phyloP scores from a whole-genome alignment of 441 rosid species.

The Rhodomyrtus psidioides region DNA sequence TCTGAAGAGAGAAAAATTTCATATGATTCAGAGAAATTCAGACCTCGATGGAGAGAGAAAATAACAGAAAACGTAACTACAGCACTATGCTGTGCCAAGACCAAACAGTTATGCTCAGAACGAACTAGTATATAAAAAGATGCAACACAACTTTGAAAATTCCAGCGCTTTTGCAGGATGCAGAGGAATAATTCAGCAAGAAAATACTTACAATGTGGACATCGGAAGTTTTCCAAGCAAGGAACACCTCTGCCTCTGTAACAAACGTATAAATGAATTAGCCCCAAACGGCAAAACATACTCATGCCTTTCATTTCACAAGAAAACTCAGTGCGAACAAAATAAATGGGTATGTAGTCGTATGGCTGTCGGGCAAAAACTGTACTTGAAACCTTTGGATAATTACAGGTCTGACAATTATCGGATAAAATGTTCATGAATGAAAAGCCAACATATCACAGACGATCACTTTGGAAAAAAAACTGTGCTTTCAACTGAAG shows the following conservation, averaged over 20 bases:
- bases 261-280: not conserved
- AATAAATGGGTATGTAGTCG: not conserved
- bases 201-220: conserved; percentile 53
- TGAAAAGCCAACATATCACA: not conserved
- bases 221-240: conserved; percentile 47
- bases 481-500: not conserved
- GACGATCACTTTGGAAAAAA: not conserved
- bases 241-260: conserved; percentile 27
- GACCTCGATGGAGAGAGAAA: not conserved
- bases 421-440: not conserved
- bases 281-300: not conserved
- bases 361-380: not conserved
- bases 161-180: not conserved
- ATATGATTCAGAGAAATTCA: not conserved
- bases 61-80: not conserved
- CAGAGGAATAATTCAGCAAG: not conserved
- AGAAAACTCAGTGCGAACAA: not conserved
- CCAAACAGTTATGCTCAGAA: not conserved
- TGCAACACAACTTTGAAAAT: not conserved
- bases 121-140: not conserved
- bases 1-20: not conserved
- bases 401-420: not conserved
- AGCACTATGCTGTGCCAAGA: not conserved
- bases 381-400: not conserved
- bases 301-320: not conserved